These are phyloP conservation scores for Vickermania ingenoplastis DNA, from an alignment of 208 protist genomes.

Conservation along the genomic window DNA sequence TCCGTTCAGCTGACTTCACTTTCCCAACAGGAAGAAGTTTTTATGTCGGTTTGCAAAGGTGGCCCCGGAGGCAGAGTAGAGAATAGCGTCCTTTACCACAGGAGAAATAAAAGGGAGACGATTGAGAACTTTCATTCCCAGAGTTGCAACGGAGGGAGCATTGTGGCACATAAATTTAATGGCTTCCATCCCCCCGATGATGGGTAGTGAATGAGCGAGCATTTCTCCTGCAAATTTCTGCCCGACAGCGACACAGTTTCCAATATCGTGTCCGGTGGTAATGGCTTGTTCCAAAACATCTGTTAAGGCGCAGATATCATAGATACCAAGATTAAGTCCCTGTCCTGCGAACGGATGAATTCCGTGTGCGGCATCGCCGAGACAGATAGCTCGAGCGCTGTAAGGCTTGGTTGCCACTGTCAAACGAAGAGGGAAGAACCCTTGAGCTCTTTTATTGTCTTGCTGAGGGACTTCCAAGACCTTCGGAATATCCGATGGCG, in stretches of 20 bases:
- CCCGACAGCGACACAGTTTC: constrained; percentile 55
- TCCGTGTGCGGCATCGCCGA: constrained; percentile 84
- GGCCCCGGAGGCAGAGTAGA: constrained; percentile 67
- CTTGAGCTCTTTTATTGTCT: constrained; percentile 31
- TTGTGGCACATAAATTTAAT: constrained; percentile 52
- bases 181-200: constrained; percentile 70
- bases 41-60: constrained; percentile 53
- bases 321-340: constrained; percentile 87
- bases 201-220: constrained; percentile 58
- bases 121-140: constrained; percentile 68
- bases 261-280: constrained; percentile 64
- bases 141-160: constrained; percentile 31
- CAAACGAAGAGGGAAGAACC: constrained; percentile 60
- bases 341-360: constrained; percentile 91
- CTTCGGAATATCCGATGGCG: constrained; percentile 59
- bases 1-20: too few species aligned
- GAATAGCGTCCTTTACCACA: constrained; percentile 63
- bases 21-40: constrained; percentile 39
- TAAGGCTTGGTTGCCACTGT: constrained; percentile 57
- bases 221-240: constrained; percentile 67
- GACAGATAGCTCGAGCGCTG: constrained; percentile 45
- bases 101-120: constrained; percentile 54
- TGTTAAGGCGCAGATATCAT: constrained; percentile 71
- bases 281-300: constrained; percentile 54
- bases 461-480: constrained; percentile 60